These are phyloP conservation scores for Ganoderma multipileum DNA, from an alignment of 1,284 basidiomycete genomes.

Conservation along the genomic window DNA sequence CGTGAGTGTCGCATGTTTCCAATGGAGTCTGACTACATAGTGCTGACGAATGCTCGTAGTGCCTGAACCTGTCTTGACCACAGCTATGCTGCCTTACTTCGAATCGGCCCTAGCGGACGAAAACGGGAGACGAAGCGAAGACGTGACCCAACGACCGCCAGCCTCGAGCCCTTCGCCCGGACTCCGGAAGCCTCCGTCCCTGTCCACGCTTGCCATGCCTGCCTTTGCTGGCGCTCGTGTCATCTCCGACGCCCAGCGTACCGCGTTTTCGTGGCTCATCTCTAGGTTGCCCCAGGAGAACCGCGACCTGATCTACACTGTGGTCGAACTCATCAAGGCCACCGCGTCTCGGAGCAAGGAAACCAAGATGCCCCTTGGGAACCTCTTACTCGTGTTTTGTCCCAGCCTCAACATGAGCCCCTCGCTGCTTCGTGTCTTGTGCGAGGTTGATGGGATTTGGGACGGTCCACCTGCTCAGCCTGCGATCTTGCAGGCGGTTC, in stretches of 20 bases:
- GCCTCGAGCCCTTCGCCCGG: slow-evolving; percentile 53
- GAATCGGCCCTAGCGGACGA: slow-evolving; percentile 76
- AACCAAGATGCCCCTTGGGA: slow-evolving; percentile 88
- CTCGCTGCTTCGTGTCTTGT: slow-evolving; percentile 73
- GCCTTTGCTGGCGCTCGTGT: slow-evolving; percentile 63
- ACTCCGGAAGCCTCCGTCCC: slow-evolving; percentile 72
- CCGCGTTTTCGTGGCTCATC: slow-evolving; percentile 63
- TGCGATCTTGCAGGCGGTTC: slow-evolving; percentile 6
- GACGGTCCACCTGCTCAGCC: slow-evolving; percentile 34
- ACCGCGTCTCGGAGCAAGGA: slow-evolving; percentile 67
- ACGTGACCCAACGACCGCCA: slow-evolving; percentile 27
- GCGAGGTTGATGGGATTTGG: slow-evolving; percentile 77
- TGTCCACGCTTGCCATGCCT: slow-evolving; percentile 78
- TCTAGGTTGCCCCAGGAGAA: slow-evolving; percentile 75
- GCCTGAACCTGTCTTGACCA: slow-evolving; percentile 82
- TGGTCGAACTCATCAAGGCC: slow-evolving; percentile 74
- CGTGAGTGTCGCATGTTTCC: slow-evolving; percentile 52
- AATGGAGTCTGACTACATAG: slow-evolving; percentile 9
- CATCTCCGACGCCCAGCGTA: slow-evolving; percentile 61
- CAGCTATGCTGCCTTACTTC: slow-evolving; percentile 71
- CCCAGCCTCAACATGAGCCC: slow-evolving; percentile 84
- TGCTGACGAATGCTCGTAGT: slow-evolving; percentile 53
- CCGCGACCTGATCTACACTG: slow-evolving; percentile 73
- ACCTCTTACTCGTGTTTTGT: slow-evolving; percentile 80
- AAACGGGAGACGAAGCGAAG: slow-evolving; percentile 33